These are phyloP conservation scores for Moesziomyces parantarcticus DNA, from an alignment of 1,284 basidiomycete genomes.

Conservation along the genomic window DNA sequence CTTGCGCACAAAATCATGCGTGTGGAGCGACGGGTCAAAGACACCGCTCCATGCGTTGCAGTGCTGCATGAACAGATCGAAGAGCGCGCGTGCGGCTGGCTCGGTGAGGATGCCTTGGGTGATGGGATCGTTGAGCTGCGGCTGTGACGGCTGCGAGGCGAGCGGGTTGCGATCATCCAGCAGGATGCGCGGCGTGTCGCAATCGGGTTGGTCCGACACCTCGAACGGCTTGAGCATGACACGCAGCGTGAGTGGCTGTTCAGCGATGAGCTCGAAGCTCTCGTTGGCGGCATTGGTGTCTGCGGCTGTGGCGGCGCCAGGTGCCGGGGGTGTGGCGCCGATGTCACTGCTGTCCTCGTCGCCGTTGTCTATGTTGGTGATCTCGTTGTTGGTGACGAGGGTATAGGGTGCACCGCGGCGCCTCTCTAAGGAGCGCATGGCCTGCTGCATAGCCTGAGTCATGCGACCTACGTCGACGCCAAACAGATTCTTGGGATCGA, in stretches of 20 bases:
- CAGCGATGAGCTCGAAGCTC: slow-evolving; percentile 49
- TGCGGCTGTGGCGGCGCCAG: slow-evolving; percentile 15
- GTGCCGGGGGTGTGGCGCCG: slow-evolving; percentile 28
- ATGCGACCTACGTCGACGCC: slow-evolving; percentile 45
- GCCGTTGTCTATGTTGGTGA: slow-evolving; percentile 24
- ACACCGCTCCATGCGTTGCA: slow-evolving; percentile 39
- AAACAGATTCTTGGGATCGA: slow-evolving; percentile 42
- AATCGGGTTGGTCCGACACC: slow-evolving; percentile 37
- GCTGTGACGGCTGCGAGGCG: slow-evolving; percentile 26
- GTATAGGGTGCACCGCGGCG: slow-evolving; percentile 46
- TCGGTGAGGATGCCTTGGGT: slow-evolving; percentile 41
- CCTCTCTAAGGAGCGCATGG: slow-evolving; percentile 42
- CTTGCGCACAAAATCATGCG: slow-evolving; percentile 51
- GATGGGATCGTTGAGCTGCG: slow-evolving; percentile 39
- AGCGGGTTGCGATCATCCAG: slow-evolving; percentile 33
- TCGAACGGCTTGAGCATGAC: slow-evolving; percentile 54
- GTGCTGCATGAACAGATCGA: slow-evolving; percentile 43
- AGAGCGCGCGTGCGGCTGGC: slow-evolving; percentile 40
- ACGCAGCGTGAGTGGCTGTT: slow-evolving; percentile 44
- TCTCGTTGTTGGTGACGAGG: slow-evolving; percentile 46
- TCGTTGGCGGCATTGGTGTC: slow-evolving; percentile 49
- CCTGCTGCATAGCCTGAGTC: slow-evolving; percentile 46
- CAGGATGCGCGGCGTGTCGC: slow-evolving; percentile 31
- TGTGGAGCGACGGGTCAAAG: slow-evolving; percentile 40
- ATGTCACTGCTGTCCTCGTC: slow-evolving; percentile 33